Percentiles rank a stretch among this genome's conserved stretches.
Conservation (phyloP, 805 yeast species). For the Schizosaccharomyces osmophilus region DNA sequence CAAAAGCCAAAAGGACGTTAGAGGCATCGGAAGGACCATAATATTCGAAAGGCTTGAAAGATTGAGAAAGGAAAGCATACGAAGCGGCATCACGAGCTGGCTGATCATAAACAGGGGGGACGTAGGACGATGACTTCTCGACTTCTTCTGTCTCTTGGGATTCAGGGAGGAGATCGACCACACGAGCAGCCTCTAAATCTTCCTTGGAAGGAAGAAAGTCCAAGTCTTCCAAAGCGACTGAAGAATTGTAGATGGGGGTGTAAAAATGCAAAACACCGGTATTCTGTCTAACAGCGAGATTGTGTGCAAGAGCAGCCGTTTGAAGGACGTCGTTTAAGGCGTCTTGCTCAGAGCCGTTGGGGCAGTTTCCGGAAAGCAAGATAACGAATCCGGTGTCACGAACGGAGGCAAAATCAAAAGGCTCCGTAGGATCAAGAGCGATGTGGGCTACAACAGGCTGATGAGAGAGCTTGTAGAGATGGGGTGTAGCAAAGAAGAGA, state of each 20-base stretch:
- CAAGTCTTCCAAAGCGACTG: slow-evolving; percentile 4
- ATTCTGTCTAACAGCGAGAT: slow-evolving; percentile 24
- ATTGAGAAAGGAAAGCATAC: neutral
- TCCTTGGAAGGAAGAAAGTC: neutral
- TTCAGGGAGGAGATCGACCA: neutral
- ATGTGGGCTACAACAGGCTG: slow-evolving; percentile 35
- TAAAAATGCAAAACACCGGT: slow-evolving; percentile 55
- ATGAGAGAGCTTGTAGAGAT: slow-evolving; percentile 19
- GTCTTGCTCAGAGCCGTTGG: slow-evolving; percentile 12
- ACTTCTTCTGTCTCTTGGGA: neutral
- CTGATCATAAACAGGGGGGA: neutral
- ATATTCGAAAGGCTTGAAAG: slow-evolving; percentile 21
- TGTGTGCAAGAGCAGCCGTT: slow-evolving; percentile 32
- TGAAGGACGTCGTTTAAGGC: slow-evolving; percentile 27
- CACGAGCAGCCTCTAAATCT: neutral
- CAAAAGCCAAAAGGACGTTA: slow-evolving; percentile 37
- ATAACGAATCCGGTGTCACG: slow-evolving; percentile 44
- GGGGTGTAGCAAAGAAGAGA: slow-evolving; percentile 36
- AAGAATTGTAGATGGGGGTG: slow-evolving; percentile 8
- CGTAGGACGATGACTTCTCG: neutral
- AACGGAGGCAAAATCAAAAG: slow-evolving; percentile 41
- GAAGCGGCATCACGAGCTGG: neutral
- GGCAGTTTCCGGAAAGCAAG: slow-evolving; percentile 28
- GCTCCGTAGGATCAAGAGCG: slow-evolving; percentile 10
- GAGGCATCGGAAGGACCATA: slow-evolving; percentile 20